phyloP scores from a whole-genome alignment of 2,329 filamentous ascomycete genomes.

The Aureobasidium vineae region DNA sequence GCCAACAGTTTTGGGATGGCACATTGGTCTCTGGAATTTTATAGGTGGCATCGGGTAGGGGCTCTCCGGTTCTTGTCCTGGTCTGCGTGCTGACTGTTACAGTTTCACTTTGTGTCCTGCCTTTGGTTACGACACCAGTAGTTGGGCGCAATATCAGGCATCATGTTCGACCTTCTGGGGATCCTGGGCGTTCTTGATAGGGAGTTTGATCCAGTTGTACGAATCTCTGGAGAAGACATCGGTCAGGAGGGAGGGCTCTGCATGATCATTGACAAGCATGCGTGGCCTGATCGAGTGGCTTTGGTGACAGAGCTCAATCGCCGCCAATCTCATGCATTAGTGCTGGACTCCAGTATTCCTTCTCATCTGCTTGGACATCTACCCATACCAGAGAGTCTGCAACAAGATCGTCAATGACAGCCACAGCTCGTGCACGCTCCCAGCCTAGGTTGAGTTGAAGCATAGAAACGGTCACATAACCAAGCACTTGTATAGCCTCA shows the following conservation, averaged over 20 bases:
- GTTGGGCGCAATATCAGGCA: constrained; percentile 35
- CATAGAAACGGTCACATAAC: constrained; percentile 88
- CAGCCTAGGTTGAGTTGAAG: constrained; percentile 81
- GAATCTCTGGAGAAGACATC: constrained; percentile 35
- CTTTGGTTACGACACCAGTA: constrained; percentile 33
- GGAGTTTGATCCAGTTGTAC: constrained; percentile 35
- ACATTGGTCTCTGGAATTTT: constrained; percentile 65
- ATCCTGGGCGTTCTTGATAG: constrained; percentile 37
- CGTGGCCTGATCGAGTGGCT: too few relatives aligned
- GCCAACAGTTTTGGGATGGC: constrained; percentile 60
- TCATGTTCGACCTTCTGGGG: constrained; percentile 33
- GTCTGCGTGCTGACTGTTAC: constrained; percentile 39
- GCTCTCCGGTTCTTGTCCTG: background rate
- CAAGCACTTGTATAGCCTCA: constrained; percentile 84
- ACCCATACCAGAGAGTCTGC: constrained; percentile 92
- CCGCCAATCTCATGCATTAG: constrained; percentile 55
- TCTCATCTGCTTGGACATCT: constrained; percentile 79
- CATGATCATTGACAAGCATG: background rate
- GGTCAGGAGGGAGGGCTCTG: constrained; percentile 29
- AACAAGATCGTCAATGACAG: constrained; percentile 85
- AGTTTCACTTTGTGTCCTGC: constrained; percentile 43
- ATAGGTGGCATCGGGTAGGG: constrained; percentile 61
- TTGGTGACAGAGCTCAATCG: constrained; percentile 3
- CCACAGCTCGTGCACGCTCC: constrained; percentile 80
- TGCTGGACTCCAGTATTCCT: constrained; percentile 89